Evolutionary conservation across 345 rosid species (phyloP), one percentile per base, ranked within the genome.

Genomic region (Euphorbia pulcherrima): DNA sequence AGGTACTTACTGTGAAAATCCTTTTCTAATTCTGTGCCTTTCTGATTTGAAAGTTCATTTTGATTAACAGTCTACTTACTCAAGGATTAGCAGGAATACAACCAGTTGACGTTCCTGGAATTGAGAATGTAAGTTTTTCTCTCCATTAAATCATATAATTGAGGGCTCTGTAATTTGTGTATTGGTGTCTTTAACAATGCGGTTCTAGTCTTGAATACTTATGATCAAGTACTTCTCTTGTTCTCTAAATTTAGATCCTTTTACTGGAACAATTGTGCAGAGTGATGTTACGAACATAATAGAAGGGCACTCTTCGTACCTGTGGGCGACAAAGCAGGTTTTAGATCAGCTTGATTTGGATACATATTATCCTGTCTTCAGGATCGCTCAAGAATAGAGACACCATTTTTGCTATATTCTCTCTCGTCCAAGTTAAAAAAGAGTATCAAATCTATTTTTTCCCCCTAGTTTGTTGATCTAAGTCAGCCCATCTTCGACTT

Each of bases 41-140:
- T 3, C 13, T 51, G 71, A 54, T 35, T 61, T 78, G 58, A 67
- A 2, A 24, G 69, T 26, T 9, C 23, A 40, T 68, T 60, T 68
- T 60, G 26, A n/a, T 47, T 18, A 46, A 75, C 86, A 94, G 99
- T 80, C 79, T 91, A 61, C 75, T 91, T 26, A 74, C 96, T 5
- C 88, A 94, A 84, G 99, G 99, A 72, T 75, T 94, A 70, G 99
- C 99, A 7, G 97, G 99, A 77, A 86, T 94, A 72, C 96, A 94
- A 80, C 87, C 96, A 23, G 70, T 86, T 33, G 71, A 75, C 72
- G 68, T 76, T 77, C 95, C 86, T 0, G 97, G 99, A 50, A 85
- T 94, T 27, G 96, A 94, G 82, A 94, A 89, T 79, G 99, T 91
- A 84, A 72, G 88, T 33, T 1, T 58, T 46, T 33, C 37, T 33